Conservation (phyloP, 192 early-diverging fungal species). For the Piromyces finnis region DNA sequence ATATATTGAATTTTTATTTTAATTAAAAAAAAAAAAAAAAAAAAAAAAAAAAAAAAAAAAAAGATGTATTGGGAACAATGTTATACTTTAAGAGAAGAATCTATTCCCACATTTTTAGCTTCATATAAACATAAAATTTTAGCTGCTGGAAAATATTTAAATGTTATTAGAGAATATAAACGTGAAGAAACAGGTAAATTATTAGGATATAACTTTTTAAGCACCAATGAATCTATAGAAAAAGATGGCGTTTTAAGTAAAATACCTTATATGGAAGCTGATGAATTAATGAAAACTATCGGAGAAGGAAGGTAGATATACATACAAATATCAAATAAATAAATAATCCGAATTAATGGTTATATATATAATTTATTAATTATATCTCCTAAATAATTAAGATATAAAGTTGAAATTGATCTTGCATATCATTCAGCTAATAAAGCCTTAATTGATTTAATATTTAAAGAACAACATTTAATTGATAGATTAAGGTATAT, state of each 20-base stretch:
- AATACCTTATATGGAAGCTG: constrained; percentile 5
- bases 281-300: background rate
- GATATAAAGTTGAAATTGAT: constrained; percentile 60
- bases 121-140: constrained; percentile 63
- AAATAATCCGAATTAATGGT: no score
- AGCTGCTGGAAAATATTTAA: constrained; percentile 84
- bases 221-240: background rate
- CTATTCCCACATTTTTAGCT: constrained; percentile 60
- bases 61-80: constrained; percentile 70
- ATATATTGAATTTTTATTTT: no score
- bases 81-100: constrained; percentile 43
- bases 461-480: constrained; percentile 62
- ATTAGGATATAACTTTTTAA: background rate
- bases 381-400: background rate
- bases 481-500: constrained; percentile 51
- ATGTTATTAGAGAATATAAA: constrained; percentile 78
- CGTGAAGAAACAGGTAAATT: constrained; percentile 7
- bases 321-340: background rate
- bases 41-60: no score
- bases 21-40: no score
- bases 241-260: constrained; percentile 3
- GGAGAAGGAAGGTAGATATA: constrained; percentile 3
- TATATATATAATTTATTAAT: no score
- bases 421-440: constrained; percentile 79
- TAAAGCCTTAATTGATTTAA: constrained; percentile 53